phyloP scores from a whole-genome alignment of 2,329 filamentous ascomycete genomes.

The Xylariaceae sp. region DNA sequence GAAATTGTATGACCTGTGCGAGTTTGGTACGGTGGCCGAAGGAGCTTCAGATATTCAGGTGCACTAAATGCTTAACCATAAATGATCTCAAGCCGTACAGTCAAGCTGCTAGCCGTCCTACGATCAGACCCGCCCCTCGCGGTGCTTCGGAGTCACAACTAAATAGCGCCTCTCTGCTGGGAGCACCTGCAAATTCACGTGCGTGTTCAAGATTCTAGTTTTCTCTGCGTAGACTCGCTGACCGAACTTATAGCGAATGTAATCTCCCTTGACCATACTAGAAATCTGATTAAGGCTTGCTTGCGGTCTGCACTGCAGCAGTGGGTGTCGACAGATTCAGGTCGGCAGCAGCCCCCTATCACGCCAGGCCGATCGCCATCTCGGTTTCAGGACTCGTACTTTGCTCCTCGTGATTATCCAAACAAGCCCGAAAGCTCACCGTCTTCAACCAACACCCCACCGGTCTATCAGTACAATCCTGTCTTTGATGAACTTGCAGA shows the following conservation, averaged over 20 bases:
- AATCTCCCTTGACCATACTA: conserved; percentile 67
- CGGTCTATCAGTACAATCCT: conserved; percentile 33
- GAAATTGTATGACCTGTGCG: conserved; percentile 86
- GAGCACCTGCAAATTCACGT: conserved; percentile 30
- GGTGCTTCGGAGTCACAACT: conserved; percentile 25
- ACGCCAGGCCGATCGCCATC: conserved; percentile 25
- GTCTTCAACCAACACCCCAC: conserved; percentile 32
- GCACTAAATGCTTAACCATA: conserved; percentile 82
- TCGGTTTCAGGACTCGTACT: conserved; percentile 30
- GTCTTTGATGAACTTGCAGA: conserved; percentile 46
- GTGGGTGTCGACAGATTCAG: conserved; percentile 30
- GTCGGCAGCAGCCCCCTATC: conserved; percentile 16
- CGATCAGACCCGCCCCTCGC: conserved; percentile 26
- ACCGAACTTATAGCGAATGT: conserved; percentile 31
- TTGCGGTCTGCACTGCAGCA: conserved; percentile 46
- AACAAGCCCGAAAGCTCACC: conserved; percentile 32
- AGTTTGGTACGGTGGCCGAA: conserved; percentile 80
- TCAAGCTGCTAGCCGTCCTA: conserved; percentile 32
- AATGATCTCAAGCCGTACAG: conserved; percentile 71
- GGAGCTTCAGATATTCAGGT: conserved; percentile 76
- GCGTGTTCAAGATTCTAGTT: conserved; percentile 20
- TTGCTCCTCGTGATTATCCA: conserved; percentile 22
- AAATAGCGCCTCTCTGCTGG: conserved; percentile 23
- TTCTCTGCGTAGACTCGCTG: conserved; percentile 9
- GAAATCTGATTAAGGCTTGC: conserved; percentile 52